Evolutionary conservation across 257 asterid genomes (phyloP).

Genomic region (Fraxinus cuspidata): DNA sequence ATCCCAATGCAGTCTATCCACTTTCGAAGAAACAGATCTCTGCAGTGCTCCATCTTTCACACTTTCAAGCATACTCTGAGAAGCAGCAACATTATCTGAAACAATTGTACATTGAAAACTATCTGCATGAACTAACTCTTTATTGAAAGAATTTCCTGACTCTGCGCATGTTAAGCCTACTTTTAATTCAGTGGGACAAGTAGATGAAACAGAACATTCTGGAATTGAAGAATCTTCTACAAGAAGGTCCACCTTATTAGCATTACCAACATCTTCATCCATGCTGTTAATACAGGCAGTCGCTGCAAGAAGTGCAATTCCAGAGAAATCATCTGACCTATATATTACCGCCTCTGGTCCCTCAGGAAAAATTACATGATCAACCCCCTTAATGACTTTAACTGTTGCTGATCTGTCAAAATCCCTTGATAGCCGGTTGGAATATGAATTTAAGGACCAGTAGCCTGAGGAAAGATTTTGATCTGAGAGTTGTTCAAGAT

Average conservation of each 20-base stretch:
- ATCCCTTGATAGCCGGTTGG: slow-evolving; percentile 33
- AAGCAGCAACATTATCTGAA: slow-evolving; percentile 28
- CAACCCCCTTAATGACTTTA: slow-evolving; percentile 25
- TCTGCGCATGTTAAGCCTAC: slow-evolving; percentile 27
- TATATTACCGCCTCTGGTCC: slow-evolving; percentile 28
- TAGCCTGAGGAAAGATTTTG: slow-evolving; percentile 43
- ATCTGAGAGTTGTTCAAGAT: slow-evolving; percentile 31
- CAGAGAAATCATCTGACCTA: slow-evolving; percentile 63
- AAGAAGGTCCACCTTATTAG: slow-evolving; percentile 30
- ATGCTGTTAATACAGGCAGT: slow-evolving; percentile 60
- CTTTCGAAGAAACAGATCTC: slow-evolving; percentile 40
- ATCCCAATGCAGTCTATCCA: slow-evolving; percentile 77
- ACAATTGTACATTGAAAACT: slow-evolving; percentile 27
- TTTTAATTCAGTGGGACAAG: slow-evolving; percentile 27
- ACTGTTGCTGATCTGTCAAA: slow-evolving; percentile 28
- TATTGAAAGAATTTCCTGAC: slow-evolving; percentile 26
- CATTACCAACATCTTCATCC: slow-evolving; percentile 39
- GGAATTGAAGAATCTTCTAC: slow-evolving; percentile 35
- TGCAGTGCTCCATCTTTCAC: slow-evolving; percentile 28
- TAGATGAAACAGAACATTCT: slow-evolving; percentile 32
- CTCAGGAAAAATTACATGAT: slow-evolving; percentile 28
- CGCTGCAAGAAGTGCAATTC: slow-evolving; percentile 83
- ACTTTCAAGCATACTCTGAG: slow-evolving; percentile 29
- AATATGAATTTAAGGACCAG: slow-evolving; percentile 30
- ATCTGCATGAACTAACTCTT: slow-evolving; percentile 29